A percentile compares a stretch with the other conserved stretches of the same genome.
Conservation (phyloP, 345 rosid genomes). For the Microcos paniculata region DNA sequence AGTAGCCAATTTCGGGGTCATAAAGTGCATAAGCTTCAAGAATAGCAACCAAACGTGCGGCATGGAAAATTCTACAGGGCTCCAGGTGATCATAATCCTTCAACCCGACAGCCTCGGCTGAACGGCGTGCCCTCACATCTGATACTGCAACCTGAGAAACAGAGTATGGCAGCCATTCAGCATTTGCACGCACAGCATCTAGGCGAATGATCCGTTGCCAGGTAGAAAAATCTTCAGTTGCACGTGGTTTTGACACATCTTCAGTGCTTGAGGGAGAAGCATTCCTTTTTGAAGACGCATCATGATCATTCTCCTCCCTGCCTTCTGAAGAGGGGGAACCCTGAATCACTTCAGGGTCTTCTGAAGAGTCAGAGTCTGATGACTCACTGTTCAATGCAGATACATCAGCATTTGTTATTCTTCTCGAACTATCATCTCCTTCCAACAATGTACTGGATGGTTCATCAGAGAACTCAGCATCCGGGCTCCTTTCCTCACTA, state of each 20-base stretch:
- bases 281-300: slow-evolving; percentile 27
- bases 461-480: slow-evolving; percentile 50
- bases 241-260: slow-evolving; percentile 21
- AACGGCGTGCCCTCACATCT: slow-evolving; percentile 54
- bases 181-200: slow-evolving; percentile 93
- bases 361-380: slow-evolving; percentile 81
- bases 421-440: slow-evolving; percentile 45
- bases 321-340: slow-evolving; percentile 42
- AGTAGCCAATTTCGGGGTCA: slow-evolving; percentile 93
- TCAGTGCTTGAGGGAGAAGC: slow-evolving; percentile 38
- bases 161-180: slow-evolving; percentile 73
- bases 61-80: slow-evolving; percentile 78
- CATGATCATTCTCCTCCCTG: slow-evolving; percentile 41
- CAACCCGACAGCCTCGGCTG: slow-evolving; percentile 74
- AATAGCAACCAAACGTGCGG: slow-evolving; percentile 88
- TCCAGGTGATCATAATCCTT: slow-evolving; percentile 79
- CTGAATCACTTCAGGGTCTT: slow-evolving; percentile 57
- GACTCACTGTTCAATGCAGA: slow-evolving; percentile 64
- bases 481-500: slow-evolving; percentile 53
- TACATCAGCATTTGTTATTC: slow-evolving; percentile 46
- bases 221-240: slow-evolving; percentile 64
- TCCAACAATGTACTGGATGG: slow-evolving; percentile 56
- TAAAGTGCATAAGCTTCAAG: slow-evolving; percentile 92
- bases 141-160: slow-evolving; percentile 62
- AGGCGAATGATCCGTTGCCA: slow-evolving; percentile 97